Percentiles rank a stretch among this genome's conserved stretches.
These are phyloP conservation scores for Nitzschia putrida DNA, from an alignment of 108 stramenopile species.

Conservation along the genomic window DNA sequence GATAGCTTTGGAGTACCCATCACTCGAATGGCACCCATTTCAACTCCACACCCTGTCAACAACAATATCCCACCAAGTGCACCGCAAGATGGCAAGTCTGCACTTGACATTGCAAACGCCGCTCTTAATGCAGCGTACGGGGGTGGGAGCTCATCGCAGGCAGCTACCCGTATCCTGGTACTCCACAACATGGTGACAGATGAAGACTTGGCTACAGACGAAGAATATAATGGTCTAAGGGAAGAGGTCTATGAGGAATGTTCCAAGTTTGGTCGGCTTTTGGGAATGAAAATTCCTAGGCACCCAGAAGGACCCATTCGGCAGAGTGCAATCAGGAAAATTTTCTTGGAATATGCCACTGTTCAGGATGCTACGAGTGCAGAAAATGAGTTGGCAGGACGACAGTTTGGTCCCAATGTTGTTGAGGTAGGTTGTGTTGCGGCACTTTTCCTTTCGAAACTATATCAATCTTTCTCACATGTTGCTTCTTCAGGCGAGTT, in stretches of 20 bases:
- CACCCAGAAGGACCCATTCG: constrained; percentile 45
- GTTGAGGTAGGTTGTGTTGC: constrained; percentile 49
- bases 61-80: constrained; percentile 18
- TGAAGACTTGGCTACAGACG: constrained; percentile 88
- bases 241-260: constrained; percentile 86
- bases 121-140: constrained; percentile 66
- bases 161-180: constrained; percentile 79
- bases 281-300: constrained; percentile 84
- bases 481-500: not conserved
- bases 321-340: constrained; percentile 73
- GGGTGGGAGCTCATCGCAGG: not conserved
- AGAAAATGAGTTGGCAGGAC: constrained; percentile 75
- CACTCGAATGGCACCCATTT: constrained; percentile 27
- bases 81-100: constrained; percentile 43
- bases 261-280: constrained; percentile 76
- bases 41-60: constrained; percentile 1
- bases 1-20: constrained; percentile 50
- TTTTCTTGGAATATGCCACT: constrained; percentile 89
- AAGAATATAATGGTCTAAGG: constrained; percentile 77
- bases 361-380: constrained; percentile 71
- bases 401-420: constrained; percentile 87
- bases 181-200: constrained; percentile 96
- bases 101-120: constrained; percentile 70
- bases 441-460: no score
- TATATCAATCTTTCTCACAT: no score